Base-by-base conservation (phyloP, 768 basidiomycete genomes). In the Phylloporus arenicola region DNA sequence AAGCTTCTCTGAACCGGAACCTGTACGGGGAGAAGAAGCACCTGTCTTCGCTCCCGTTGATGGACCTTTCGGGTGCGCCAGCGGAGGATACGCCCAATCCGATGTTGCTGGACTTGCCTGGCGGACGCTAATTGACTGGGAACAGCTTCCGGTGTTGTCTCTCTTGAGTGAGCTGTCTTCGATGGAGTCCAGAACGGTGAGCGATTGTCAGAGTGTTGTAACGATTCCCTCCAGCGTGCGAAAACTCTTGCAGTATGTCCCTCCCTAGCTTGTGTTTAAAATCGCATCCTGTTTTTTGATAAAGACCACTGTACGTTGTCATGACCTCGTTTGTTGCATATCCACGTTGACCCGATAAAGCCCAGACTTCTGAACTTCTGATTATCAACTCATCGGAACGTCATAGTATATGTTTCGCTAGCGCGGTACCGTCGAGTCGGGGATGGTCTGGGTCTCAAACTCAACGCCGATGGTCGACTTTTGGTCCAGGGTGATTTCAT, bases 391-490 rank as follows among this genome's bases (percentile, higher is more conserved):
- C 6, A 27, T 6, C 7, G 25, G 25, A 7, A 27, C 25, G 1
- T 27, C 7, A 27, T 24, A 24, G 22, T 5, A 24, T 5, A 24
- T 24, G 22, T 24, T 24, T 3, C 22, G 5, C 22, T 5, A 24
- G 22, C 5, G 22, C 22, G 5, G 22, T 98, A 35, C 83, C 83
- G 67, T 98, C 95, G n/a, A 98, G n/a, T n/a, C 90, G 58, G 79
- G 88, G 68, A 92, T 91, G 16, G 91, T 89, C 64, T 95, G 83
- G 37, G 95, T 97, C 4, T 94, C 96, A 62, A 99, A 99, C 72
- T 98, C 95, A 59, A 99, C 95, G 48, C 96, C 95, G 69, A 99
- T 98, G 20, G 96, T 99, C 54, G 95, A 98, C 76, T 98, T 97
- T 39, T 93, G 92, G 67, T 98, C 96, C 59, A 95, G 80, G 76